These are phyloP conservation scores for Eutrema yunnanense DNA, from an alignment of 345 rosid genomes.

Conservation along the genomic window DNA sequence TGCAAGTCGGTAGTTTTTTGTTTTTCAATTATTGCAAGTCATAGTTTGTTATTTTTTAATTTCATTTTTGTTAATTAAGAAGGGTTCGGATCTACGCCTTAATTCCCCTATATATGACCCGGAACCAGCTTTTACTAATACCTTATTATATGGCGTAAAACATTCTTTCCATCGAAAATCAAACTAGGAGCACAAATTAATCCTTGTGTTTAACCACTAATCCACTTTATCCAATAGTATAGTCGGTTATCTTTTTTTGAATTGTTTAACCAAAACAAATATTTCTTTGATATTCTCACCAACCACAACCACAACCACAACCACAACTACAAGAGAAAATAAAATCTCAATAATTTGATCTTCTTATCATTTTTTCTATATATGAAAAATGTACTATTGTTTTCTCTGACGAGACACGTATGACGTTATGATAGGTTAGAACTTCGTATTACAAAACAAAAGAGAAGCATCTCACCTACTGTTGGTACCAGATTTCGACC, in stretches of 20 bases:
- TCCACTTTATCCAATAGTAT: no score
- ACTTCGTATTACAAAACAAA: not conserved
- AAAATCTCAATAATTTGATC: not conserved
- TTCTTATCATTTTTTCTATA: not conserved
- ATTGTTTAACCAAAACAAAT: not conserved
- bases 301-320: constrained; percentile 16
- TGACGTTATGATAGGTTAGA: not conserved
- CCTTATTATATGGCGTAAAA: no score
- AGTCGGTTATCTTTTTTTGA: not conserved
- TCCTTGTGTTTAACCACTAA: no score
- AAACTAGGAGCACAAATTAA: no score
- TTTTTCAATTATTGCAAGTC: not conserved
- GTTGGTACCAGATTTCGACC: no score
- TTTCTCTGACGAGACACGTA: not conserved
- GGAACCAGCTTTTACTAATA: no score
- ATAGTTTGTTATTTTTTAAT: not conserved
- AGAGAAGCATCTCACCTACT: constrained; percentile 11
- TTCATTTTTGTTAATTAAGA: no score
- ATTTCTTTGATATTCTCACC: not conserved
- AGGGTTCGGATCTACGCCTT: no score
- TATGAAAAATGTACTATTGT: not conserved
- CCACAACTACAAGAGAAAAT: not conserved
- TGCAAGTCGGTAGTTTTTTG: not conserved
- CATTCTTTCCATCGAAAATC: no score
- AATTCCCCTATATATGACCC: no score